Percentiles rank a stretch among this genome's conserved stretches.
Conservation (phyloP, 495 filamentous ascomycete genomes). For the Penicillium nucicola region DNA sequence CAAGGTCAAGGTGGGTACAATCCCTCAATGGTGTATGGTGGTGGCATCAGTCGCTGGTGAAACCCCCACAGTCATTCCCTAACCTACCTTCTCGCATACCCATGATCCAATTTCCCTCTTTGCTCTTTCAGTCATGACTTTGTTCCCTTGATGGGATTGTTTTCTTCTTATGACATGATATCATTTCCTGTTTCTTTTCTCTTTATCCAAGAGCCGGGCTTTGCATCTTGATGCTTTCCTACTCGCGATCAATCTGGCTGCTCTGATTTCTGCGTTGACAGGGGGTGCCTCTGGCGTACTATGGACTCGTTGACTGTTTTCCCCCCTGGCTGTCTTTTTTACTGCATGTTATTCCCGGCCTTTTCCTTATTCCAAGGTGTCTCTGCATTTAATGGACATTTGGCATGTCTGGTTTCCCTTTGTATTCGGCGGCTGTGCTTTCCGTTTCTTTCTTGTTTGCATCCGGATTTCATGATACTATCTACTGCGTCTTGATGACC, state of each 20-base stretch:
- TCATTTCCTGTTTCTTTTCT: conserved; percentile 26
- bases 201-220: conserved; percentile 20
- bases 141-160: conserved; percentile 15
- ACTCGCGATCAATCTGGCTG: conserved; percentile 27
- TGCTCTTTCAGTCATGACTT: conserved; percentile 13
- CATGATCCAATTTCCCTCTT: conserved; percentile 15
- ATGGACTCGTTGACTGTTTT: conserved; percentile 8
- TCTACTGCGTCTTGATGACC: conserved; percentile 46
- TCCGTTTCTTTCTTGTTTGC: conserved; percentile 27
- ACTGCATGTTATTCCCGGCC: conserved; percentile 24
- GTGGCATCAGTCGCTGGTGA: conserved; percentile 73
- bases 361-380: conserved; percentile 24
- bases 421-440: conserved; percentile 32
- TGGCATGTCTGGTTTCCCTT: conserved; percentile 27
- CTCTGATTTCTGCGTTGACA: conserved; percentile 30
- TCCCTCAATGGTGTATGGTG: conserved; percentile 79
- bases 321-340: conserved; percentile 2
- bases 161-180: conserved; percentile 36
- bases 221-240: conserved; percentile 29
- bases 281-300: conserved; percentile 39
- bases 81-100: conserved; percentile 8
- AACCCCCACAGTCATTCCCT: conserved; percentile 29
- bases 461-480: conserved; percentile 35
- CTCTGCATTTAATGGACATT: conserved; percentile 34
- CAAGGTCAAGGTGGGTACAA: conserved; percentile 99